Conservation (phyloP, 1,139 yeast species). For the Lizanozyma gosingica region DNA sequence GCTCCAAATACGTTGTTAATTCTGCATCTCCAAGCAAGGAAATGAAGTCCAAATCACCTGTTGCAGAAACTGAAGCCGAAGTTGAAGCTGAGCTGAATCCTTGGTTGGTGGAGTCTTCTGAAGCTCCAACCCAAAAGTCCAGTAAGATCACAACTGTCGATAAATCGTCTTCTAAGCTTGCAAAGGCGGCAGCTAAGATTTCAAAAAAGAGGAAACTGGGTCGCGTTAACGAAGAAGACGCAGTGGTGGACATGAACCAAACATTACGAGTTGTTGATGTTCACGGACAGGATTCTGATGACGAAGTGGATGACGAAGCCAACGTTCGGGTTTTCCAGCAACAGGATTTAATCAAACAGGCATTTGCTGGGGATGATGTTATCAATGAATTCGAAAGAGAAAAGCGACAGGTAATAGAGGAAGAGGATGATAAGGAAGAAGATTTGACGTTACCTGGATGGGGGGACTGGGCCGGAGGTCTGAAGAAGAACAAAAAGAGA, state of each 20-base stretch:
- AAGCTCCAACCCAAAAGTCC: conserved; percentile 35
- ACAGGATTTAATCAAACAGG: conserved; percentile 74
- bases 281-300: conserved; percentile 24
- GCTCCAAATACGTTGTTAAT: not conserved
- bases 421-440: conserved; percentile 82
- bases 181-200: conserved; percentile 44
- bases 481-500: conserved; percentile 35
- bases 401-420: conserved; percentile 55
- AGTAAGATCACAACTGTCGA: conserved; percentile 48
- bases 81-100: conserved; percentile 42
- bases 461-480: conserved; percentile 79
- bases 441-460: conserved; percentile 91
- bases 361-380: conserved; percentile 96
- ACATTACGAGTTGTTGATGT: conserved; percentile 40
- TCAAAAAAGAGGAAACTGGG: conserved; percentile 35
- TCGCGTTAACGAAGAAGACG: conserved; percentile 22
- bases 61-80: conserved; percentile 2
- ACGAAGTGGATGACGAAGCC: conserved; percentile 21
- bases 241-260: conserved; percentile 40
- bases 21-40: not conserved
- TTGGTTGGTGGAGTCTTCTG: conserved; percentile 47
- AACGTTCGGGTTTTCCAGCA: conserved; percentile 55
- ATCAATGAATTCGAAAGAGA: conserved; percentile 70
- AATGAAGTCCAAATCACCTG: too few species aligned
- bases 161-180: conserved; percentile 47